Evolutionary conservation across 768 basidiomycete species (phyloP).

Genomic region (Zangia roseola): DNA sequence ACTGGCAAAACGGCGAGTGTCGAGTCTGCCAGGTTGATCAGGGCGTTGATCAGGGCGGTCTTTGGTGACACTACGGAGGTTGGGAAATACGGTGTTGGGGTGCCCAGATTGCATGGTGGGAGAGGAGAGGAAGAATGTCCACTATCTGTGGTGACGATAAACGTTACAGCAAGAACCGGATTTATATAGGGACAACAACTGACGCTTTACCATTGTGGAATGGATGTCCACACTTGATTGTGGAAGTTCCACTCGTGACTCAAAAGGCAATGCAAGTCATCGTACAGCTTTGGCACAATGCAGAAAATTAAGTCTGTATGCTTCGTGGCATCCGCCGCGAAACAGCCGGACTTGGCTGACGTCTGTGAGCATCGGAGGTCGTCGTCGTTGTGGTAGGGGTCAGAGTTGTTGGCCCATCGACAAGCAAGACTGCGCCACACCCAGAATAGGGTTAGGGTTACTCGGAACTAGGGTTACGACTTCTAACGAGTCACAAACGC

Average conservation of each 20-base stretch:
- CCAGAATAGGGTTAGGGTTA: conserved; percentile 21
- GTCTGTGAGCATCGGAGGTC: background rate
- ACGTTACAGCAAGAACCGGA: background rate
- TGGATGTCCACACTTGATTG: conserved; percentile 20
- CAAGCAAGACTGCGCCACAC: background rate
- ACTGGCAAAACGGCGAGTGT: conserved; percentile 29
- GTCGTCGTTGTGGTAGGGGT: background rate
- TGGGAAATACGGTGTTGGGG: conserved; percentile 2
- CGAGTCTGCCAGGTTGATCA: conserved; percentile 1
- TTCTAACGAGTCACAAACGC: too few species aligned
- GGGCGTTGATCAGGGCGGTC: background rate
- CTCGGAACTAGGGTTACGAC: too few species aligned
- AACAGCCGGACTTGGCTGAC: background rate
- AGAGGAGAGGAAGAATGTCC: background rate
- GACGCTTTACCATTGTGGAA: conserved; percentile 27
- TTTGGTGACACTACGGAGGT: conserved; percentile 1
- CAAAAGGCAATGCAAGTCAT: conserved; percentile 11
- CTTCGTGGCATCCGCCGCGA: background rate
- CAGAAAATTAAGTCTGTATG: background rate
- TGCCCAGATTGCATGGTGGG: conserved; percentile 11
- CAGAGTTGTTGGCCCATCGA: too few species aligned
- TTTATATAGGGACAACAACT: conserved; percentile 21
- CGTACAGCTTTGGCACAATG: background rate
- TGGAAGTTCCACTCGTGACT: conserved; percentile 20
- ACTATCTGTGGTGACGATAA: conserved; percentile 5